Base-by-base conservation (phyloP, 306 rosid genomes). In the Rosa lucieae region DNA sequence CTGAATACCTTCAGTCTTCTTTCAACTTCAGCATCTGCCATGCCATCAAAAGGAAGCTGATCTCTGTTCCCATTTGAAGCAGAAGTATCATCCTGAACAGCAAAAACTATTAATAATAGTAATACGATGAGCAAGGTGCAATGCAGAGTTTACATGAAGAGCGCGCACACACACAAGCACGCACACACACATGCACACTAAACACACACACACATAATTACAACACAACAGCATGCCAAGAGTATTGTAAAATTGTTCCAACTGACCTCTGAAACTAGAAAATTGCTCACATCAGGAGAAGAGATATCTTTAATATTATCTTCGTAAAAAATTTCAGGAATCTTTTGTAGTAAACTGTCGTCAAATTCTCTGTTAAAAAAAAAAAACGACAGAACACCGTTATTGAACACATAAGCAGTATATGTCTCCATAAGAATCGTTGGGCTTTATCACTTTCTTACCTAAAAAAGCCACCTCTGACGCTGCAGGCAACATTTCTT, bases 381-480 rank as follows among this genome's bases (percentile, higher is more conserved):
- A 72, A 86, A 86, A 78, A 72, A 86, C 75, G 73, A 85, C 82
- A 77, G 61, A 84, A 82, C 74, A 56, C 56, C 44, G 52, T 62
- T 39, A 74, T 14, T 48, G 39, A 12, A 62, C 14, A 29, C 20
- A 76, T 23, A 62, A 68, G 69, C 58, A 63, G 52, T 37, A 43
- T 46, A 12, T 58, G 67, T 6, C 43, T 76, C 68, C 6, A 43
- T 26, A 51, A 51, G 6, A 53, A 62, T 70, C 6, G 44, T 53
- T 51, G 65, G 44, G 43, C 21, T 7, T 65, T 35, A 76, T 78
- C 48, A 76, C 42, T 69, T 77, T 79, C 89, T 90, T 90, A 96
- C 99, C 89, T 96, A 87, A 96, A 96, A 85, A 93, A 96, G 52
- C 96, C 96, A 52, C 99, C 99, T 83, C 99, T 90, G 70, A 96